Evolutionary conservation across 2,329 filamentous ascomycete species (phyloP).

Genomic region (Neopestalotiopsis clavispora): DNA sequence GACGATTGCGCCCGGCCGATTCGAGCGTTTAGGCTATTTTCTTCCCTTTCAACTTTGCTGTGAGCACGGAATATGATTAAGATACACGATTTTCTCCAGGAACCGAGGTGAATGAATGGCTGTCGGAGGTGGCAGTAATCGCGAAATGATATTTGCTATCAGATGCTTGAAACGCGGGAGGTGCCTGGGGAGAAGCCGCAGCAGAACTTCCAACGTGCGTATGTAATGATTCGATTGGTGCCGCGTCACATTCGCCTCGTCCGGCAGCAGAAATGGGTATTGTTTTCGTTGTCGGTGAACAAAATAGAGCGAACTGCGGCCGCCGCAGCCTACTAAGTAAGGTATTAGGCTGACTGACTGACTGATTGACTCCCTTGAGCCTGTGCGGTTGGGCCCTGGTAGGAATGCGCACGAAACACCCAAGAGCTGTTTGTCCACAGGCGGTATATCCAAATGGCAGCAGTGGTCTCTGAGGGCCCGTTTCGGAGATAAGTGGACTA

Average conservation of each 20-base stretch:
- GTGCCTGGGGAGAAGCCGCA: neutral
- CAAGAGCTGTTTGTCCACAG: neutral
- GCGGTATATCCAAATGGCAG: neutral
- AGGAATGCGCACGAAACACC: constrained; percentile 7
- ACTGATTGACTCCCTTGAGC: constrained; percentile 2
- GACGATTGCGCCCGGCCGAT: constrained; percentile 6
- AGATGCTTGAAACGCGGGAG: neutral
- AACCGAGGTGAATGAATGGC: neutral
- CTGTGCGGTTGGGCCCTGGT: constrained; percentile 2
- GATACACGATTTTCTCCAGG: neutral
- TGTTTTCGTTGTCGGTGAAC: constrained; percentile 10
- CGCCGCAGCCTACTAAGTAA: neutral
- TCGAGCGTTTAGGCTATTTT: neutral
- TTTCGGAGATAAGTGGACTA: constrained; percentile 5
- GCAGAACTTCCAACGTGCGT: neutral
- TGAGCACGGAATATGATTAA: neutral
- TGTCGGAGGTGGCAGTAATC: neutral
- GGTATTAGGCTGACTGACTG: constrained; percentile 12
- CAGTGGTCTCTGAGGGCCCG: neutral
- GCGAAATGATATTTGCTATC: neutral
- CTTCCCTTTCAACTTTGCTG: neutral
- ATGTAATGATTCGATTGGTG: neutral
- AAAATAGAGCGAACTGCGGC: constrained; percentile 3
- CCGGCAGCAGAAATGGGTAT: neutral
- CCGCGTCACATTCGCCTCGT: neutral